phyloP scores from a whole-genome alignment of 495 filamentous ascomycete genomes.

The Neurospora cerealis region DNA sequence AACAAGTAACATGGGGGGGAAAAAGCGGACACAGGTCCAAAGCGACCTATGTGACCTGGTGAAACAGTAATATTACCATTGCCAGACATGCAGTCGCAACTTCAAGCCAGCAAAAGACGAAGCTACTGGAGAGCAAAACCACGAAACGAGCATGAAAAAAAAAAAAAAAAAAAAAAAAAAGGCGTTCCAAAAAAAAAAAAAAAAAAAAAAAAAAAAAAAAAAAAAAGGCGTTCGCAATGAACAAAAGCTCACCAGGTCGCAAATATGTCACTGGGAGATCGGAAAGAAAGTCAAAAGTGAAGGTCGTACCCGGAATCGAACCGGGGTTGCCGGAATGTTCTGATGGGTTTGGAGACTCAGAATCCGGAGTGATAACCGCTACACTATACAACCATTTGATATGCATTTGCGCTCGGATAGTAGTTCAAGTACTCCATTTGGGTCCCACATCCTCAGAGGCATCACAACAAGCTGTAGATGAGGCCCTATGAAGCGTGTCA shows the following conservation, averaged over 20 bases:
- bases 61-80: not conserved
- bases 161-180: not conserved
- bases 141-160: too few species aligned
- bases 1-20: not conserved
- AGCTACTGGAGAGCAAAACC: not conserved
- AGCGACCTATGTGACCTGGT: not conserved
- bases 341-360: not conserved
- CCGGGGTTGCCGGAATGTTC: conserved; percentile 19
- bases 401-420: accelerated
- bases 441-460: not conserved
- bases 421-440: not conserved
- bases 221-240: not conserved
- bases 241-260: not conserved
- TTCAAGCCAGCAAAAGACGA: not conserved
- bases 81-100: not conserved
- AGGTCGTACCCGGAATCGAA: conserved; percentile 28
- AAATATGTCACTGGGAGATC: not conserved
- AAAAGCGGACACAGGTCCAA: not conserved
- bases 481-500: not conserved
- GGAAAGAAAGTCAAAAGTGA: not conserved
- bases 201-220: too few species aligned
- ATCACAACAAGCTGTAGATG: not conserved
- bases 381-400: not conserved
- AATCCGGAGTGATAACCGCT: not conserved
- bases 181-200: too few species aligned